Conservation (phyloP, 805 yeast species). For the Starmera caribaea region DNA sequence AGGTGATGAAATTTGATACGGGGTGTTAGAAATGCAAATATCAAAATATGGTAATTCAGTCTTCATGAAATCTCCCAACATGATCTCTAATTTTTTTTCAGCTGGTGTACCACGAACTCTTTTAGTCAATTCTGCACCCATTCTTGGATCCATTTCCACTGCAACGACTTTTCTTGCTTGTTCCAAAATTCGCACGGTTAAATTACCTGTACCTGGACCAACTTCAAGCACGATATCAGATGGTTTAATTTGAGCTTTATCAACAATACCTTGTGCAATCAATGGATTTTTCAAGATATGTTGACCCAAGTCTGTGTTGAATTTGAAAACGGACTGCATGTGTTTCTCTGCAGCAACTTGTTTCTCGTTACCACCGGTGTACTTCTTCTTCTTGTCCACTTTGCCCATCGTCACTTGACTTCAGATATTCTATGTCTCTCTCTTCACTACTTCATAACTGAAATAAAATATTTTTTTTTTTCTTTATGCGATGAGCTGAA, state of each 20-base stretch:
- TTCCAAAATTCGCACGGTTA: slow-evolving; percentile 87
- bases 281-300: slow-evolving; percentile 93
- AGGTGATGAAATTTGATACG: slow-evolving; percentile 96
- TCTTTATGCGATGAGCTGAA: too few relatives aligned
- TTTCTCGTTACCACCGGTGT: slow-evolving; percentile 37
- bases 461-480: too few relatives aligned
- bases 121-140: slow-evolving; percentile 97
- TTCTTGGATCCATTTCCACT: slow-evolving; percentile 98
- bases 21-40: slow-evolving; percentile 93
- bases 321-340: slow-evolving; percentile 81
- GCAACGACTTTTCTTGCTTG: slow-evolving; percentile 93
- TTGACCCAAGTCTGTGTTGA: slow-evolving; percentile 95
- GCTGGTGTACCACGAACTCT: slow-evolving; percentile 96
- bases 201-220: slow-evolving; percentile 98
- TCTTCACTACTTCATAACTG: too few relatives aligned
- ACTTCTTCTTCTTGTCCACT: slow-evolving; percentile 55
- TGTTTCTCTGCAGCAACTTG: slow-evolving; percentile 65
- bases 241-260: slow-evolving; percentile 87
- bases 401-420: slow-evolving; percentile 37
- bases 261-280: slow-evolving; percentile 97
- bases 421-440: too few relatives aligned
- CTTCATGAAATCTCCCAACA: slow-evolving; percentile 94
- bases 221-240: slow-evolving; percentile 91
- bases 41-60: slow-evolving; percentile 92
- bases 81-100: slow-evolving; percentile 82